Evolutionary conservation across 192 early-diverging fungal genomes (phyloP).

Genomic region (Cladochytrium replicatum): DNA sequence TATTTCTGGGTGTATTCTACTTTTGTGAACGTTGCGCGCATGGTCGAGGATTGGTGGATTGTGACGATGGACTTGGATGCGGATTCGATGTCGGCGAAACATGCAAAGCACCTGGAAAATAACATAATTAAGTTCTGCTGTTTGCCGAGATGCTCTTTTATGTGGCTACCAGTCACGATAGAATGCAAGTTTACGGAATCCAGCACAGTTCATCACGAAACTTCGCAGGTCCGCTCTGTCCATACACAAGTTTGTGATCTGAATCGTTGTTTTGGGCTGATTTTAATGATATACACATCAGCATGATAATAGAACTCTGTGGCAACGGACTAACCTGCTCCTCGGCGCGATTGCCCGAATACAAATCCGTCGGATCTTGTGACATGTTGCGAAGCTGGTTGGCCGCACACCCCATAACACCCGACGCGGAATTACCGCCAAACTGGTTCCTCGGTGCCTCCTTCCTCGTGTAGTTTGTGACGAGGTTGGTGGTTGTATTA

Average conservation of each 20-base stretch:
- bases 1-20: background rate
- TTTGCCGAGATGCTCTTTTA: too few species aligned
- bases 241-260: background rate
- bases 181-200: background rate
- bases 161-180: slow-evolving; percentile 1
- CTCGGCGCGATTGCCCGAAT: background rate
- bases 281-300: background rate
- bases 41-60: background rate
- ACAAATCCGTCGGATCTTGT: too few species aligned
- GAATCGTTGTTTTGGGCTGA: background rate
- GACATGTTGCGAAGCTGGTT: too few species aligned
- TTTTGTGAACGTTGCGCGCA: background rate
- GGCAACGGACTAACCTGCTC: background rate
- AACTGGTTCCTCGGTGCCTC: background rate
- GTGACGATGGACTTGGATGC: background rate
- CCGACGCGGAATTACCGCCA: background rate
- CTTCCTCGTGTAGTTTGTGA: background rate
- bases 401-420: too few species aligned
- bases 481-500: slow-evolving; percentile 12
- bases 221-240: background rate
- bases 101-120: background rate
- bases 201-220: background rate
- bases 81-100: background rate
- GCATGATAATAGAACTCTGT: background rate
- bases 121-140: too few species aligned